Base-by-base conservation (phyloP, 208 protist genomes). In the Tritrichomonas foetus region DNA sequence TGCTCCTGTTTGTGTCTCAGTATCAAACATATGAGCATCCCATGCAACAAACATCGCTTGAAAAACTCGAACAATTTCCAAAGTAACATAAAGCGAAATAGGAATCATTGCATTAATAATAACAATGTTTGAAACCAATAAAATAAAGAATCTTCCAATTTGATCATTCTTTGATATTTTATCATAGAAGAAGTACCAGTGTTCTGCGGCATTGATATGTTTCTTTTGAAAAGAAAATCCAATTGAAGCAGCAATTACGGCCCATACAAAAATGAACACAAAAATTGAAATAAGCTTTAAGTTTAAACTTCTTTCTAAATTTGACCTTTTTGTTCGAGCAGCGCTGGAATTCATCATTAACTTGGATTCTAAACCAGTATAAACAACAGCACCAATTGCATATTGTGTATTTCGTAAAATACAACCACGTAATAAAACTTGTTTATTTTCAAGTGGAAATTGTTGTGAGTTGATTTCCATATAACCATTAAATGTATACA, bases 81-180 rank as follows among this genome's bases (percentile, higher is more conserved):
- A 94, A 20, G 93, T 95, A 0, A 97, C 95, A 93, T 97, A 97
- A 14, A 97, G 93, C 22, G 96, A 97, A 47, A 97, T 97, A n/a
- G 96, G 96, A 55, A 97, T 95, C 57, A 97, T 93, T 75, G 95
- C 93, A 39, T 96, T 95, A 53, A 96, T 95, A 16, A 96, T 78
- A 47, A 97, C 95, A 55, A 96, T 89, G 57, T 93, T 94, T 16
- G 44, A 50, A 11, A 95, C 57, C 8, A 69, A 30, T 69, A 69
- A 69, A 5, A 69, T 33, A 69, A 69, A 33, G 64, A 69, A 69
- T 3, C 5, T n/a, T 30, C 11, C 11, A n/a, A 30, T 5, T 69
- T 8, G 22, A 69, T n/a, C n/a, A 94, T 95, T 94, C 66, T 94
- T 94, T 27, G 39, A n/a, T 25, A 95, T 93, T 30, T 44, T 47